phyloP scores from a whole-genome alignment of 2,329 filamentous ascomycete genomes.

The Calycina herbarum region DNA sequence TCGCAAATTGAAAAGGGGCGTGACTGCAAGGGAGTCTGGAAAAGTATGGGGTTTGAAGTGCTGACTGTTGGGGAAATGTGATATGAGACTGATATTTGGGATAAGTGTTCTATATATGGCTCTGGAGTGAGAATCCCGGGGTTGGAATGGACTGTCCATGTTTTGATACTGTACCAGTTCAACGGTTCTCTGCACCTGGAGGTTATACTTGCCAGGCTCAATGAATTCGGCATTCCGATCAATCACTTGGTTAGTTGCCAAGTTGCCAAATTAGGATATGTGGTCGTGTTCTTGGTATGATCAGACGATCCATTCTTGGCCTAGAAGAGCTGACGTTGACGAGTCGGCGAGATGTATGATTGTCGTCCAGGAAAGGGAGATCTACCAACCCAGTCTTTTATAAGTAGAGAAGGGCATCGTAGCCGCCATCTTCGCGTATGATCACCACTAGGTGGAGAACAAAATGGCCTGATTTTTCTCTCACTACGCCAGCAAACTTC shows the following conservation, averaged over 20 bases:
- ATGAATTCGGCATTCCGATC: background rate
- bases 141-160: background rate
- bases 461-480: slow-evolving; percentile 4
- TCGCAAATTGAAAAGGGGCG: background rate
- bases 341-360: background rate
- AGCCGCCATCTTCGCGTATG: slow-evolving; percentile 2
- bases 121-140: background rate
- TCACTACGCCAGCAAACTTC: background rate
- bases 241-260: background rate
- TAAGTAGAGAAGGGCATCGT: background rate
- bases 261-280: no score
- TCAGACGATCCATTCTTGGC: background rate
- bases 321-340: background rate
- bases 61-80: background rate
- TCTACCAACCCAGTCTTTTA: background rate
- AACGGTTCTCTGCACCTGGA: background rate
- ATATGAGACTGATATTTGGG: background rate
- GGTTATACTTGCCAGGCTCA: background rate
- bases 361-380: background rate
- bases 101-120: background rate
- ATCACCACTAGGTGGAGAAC: background rate
- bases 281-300: background rate
- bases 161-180: background rate
- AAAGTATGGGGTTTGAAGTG: background rate
- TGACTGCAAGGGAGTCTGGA: background rate